Percentiles rank a stretch among this genome's conserved stretches.
Evolutionary conservation across 2,329 filamentous ascomycete species (phyloP).

Genomic region (Claviceps spartinae): DNA sequence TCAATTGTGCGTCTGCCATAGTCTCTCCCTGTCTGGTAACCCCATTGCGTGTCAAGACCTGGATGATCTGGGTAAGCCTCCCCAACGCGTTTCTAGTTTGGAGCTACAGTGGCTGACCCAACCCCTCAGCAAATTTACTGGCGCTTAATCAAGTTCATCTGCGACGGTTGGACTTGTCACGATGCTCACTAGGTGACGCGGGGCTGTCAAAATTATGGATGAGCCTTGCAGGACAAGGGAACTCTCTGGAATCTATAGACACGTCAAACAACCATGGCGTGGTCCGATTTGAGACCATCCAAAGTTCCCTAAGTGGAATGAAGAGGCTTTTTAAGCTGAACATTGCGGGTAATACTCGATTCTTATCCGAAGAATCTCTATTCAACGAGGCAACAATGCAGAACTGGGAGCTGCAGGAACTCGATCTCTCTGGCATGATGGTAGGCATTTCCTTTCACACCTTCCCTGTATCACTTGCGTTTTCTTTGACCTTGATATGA

Average conservation of each 20-base stretch:
- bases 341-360: slow-evolving; percentile 36
- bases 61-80: slow-evolving; percentile 30
- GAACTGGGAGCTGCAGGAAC: slow-evolving; percentile 35
- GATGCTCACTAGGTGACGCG: slow-evolving; percentile 36
- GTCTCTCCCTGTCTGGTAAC: slow-evolving; percentile 37
- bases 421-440: slow-evolving; percentile 41
- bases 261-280: slow-evolving; percentile 40
- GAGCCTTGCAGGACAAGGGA: slow-evolving; percentile 30
- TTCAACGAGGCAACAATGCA: slow-evolving; percentile 31
- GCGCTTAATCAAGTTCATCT: slow-evolving; percentile 24
- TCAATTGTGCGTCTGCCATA: slow-evolving; percentile 34
- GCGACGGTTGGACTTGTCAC: slow-evolving; percentile 35
- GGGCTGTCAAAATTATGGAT: slow-evolving; percentile 35
- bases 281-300: slow-evolving; percentile 33
- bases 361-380: slow-evolving; percentile 29
- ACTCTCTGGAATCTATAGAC: slow-evolving; percentile 33
- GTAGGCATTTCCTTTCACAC: slow-evolving; percentile 15
- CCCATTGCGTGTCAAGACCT: slow-evolving; percentile 31
- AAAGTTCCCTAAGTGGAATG: slow-evolving; percentile 29
- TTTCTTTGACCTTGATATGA: not conserved
- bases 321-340: slow-evolving; percentile 33
- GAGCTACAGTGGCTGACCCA: slow-evolving; percentile 1
- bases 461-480: not conserved
- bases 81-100: not conserved
- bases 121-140: slow-evolving; percentile 17